Conservation (phyloP, 257 asterid species). For the Fraxinus anomala region DNA sequence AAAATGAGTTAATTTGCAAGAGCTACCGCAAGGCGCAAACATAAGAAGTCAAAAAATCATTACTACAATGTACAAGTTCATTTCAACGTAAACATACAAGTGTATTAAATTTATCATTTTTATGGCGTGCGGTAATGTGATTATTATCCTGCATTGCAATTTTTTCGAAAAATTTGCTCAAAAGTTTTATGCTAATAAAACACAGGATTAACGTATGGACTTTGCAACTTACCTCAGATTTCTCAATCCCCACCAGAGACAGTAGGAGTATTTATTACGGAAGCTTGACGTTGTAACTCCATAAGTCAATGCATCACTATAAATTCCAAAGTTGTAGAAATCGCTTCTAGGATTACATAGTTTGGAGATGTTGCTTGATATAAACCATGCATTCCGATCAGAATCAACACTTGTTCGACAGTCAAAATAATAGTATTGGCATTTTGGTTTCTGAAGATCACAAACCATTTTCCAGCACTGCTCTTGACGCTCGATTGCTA, state of each 20-base stretch:
- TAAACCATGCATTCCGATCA: slow-evolving; percentile 45
- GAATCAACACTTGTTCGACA: slow-evolving; percentile 34
- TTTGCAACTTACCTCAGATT: slow-evolving; percentile 47
- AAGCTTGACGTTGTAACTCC: slow-evolving; percentile 44
- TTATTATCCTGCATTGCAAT: too few relatives aligned
- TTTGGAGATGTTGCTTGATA: slow-evolving; percentile 51
- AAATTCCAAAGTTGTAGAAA: slow-evolving; percentile 56
- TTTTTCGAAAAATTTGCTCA: too few relatives aligned
- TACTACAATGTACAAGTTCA: too few relatives aligned
- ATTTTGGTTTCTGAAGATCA: slow-evolving; percentile 41
- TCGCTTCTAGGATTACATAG: slow-evolving; percentile 43
- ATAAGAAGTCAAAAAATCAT: too few relatives aligned
- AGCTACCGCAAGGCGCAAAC: too few relatives aligned
- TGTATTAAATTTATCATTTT: too few relatives aligned
- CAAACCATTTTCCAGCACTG: slow-evolving; percentile 69
- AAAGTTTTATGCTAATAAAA: not conserved
- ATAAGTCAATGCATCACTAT: slow-evolving; percentile 41
- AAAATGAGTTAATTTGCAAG: too few relatives aligned
- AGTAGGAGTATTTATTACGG: slow-evolving; percentile 47
- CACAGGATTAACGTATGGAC: not conserved
- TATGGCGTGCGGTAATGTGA: too few relatives aligned
- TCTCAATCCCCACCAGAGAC: slow-evolving; percentile 77
- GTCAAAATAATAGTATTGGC: slow-evolving; percentile 56
- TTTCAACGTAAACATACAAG: too few relatives aligned
- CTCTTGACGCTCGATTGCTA: slow-evolving; percentile 65